These are phyloP conservation scores for Teratosphaeria gauchensis DNA, from an alignment of 2,329 filamentous ascomycete species.

Conservation along the genomic window DNA sequence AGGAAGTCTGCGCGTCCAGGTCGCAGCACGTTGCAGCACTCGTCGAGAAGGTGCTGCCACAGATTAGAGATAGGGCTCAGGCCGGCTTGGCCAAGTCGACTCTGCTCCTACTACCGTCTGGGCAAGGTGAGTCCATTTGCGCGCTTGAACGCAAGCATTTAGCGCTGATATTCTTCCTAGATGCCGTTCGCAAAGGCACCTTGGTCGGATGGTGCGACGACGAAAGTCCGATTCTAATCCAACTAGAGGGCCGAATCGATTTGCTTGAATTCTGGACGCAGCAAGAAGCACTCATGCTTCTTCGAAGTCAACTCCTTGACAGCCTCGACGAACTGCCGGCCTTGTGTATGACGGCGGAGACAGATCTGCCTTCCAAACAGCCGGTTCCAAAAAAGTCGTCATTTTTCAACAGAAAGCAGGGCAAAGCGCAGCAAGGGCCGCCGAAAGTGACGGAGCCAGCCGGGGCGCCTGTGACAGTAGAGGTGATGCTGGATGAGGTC, in stretches of 20 bases:
- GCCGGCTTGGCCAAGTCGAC: constrained; percentile 19
- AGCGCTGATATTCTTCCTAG: constrained; percentile 6
- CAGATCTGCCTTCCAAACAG: constrained; percentile 3
- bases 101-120: constrained; percentile 23
- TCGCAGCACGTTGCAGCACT: constrained; percentile 23
- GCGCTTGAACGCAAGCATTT: not conserved
- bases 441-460: constrained; percentile 1
- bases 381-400: constrained; percentile 8
- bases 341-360: not conserved
- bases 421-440: constrained; percentile 4
- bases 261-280: constrained; percentile 25
- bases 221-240: constrained; percentile 17
- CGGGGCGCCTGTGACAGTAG: constrained; percentile 12
- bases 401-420: constrained; percentile 15
- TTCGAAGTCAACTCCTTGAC: constrained; percentile 15
- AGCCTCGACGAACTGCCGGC: constrained; percentile 9
- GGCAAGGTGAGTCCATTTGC: constrained; percentile 16
- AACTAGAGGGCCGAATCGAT: constrained; percentile 21
- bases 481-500: constrained; percentile 30
- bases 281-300: constrained; percentile 16
- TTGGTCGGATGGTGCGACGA: constrained; percentile 18
- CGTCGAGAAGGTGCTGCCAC: constrained; percentile 16
- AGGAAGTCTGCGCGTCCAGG: constrained; percentile 21
- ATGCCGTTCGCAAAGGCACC: constrained; percentile 12
- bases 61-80: constrained; percentile 15